These are phyloP conservation scores for Acidiella bohemica DNA, from an alignment of 495 filamentous ascomycete genomes.

Conservation along the genomic window DNA sequence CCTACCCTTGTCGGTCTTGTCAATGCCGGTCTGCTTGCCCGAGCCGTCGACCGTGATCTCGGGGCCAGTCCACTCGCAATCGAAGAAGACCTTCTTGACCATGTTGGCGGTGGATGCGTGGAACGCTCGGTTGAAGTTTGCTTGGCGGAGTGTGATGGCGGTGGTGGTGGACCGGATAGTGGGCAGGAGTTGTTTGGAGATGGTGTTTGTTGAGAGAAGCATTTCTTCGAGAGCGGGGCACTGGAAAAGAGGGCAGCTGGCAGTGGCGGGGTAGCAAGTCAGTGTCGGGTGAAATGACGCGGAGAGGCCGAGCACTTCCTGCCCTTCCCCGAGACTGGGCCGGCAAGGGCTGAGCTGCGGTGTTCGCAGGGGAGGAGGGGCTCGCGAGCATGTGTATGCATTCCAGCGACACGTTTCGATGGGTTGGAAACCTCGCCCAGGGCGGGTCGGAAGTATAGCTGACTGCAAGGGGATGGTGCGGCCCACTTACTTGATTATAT, in stretches of 20 bases:
- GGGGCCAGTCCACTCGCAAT: constrained; percentile 53
- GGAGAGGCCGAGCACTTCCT: too few species aligned
- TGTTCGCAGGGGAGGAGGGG: too few species aligned
- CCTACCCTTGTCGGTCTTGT: constrained; percentile 46
- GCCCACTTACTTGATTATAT: too few species aligned
- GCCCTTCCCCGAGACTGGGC: too few species aligned
- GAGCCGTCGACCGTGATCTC: constrained; percentile 37
- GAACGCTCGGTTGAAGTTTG: constrained; percentile 36
- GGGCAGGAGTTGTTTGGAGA: constrained; percentile 4
- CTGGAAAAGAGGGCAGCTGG: constrained; percentile 1
- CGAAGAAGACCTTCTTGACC: constrained; percentile 55
- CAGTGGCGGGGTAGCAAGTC: not conserved
- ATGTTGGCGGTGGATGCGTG: constrained; percentile 51
- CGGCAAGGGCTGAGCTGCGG: too few species aligned
- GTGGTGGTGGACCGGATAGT: too few species aligned
- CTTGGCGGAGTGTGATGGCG: constrained; percentile 16
- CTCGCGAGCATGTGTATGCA: too few species aligned
- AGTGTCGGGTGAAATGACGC: too few species aligned
- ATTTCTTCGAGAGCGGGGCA: constrained; percentile 4
- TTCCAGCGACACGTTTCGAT: too few species aligned
- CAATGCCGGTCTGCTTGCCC: constrained; percentile 38
- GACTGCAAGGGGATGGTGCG: too few species aligned
- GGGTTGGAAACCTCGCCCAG: too few species aligned
- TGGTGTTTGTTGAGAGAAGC: constrained; percentile 2
- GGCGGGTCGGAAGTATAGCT: too few species aligned